Evolutionary conservation across 2,329 filamentous ascomycete species (phyloP).

Genomic region (Alternaria longipes): DNA sequence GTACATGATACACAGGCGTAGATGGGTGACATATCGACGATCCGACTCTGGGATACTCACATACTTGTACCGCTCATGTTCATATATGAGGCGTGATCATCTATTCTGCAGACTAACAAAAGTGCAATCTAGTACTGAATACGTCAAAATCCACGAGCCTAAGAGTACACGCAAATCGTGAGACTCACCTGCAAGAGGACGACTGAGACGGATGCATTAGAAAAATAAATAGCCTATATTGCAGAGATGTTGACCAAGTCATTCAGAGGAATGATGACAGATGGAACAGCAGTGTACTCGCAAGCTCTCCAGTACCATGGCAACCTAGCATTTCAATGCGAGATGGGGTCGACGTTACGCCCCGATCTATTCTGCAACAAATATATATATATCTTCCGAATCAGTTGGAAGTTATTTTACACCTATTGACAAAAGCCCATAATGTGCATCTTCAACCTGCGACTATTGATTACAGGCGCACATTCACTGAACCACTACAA

Average conservation of each 20-base stretch:
- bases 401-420: too few relatives aligned
- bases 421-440: too few relatives aligned
- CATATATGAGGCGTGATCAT: background rate
- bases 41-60: background rate
- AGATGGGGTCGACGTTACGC: too few relatives aligned
- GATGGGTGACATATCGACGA: conserved; percentile 1
- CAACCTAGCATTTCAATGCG: too few relatives aligned
- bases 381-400: too few relatives aligned
- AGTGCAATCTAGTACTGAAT: background rate
- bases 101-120: background rate
- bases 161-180: background rate
- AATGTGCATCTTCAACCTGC: background rate
- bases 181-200: background rate
- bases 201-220: background rate
- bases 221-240: background rate
- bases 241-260: background rate
- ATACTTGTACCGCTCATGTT: background rate
- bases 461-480: background rate
- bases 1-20: conserved; percentile 15
- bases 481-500: background rate
- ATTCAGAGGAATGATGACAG: background rate
- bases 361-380: too few relatives aligned
- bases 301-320: background rate
- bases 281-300: background rate
- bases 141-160: background rate